Base-by-base conservation (phyloP, 2,329 filamentous ascomycete genomes). In the Aspergillus niger region DNA sequence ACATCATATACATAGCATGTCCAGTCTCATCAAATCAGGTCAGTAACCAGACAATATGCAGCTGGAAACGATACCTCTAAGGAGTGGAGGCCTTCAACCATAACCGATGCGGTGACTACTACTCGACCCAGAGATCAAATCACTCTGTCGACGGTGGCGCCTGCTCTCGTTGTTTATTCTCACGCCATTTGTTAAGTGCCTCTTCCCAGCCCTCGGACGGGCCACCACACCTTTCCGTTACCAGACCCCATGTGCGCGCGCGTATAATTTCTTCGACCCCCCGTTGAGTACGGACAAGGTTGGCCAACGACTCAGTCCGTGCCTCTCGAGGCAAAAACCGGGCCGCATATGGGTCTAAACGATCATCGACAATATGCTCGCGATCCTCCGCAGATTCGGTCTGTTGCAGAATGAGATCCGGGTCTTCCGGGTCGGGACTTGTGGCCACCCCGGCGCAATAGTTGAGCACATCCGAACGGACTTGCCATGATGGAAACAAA, bases 381-480 rank as follows among this genome's bases (percentile, higher is more conserved):
- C 88, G 83, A 64, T 90, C 87, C 68, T 82, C 86, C 60, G 87
- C 85, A 56, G 86, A 86, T 76, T 96, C 90, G 0, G 87, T 82
- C 69, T 92, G 84, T 57, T 91, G 82, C 17, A 90, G 70, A 0
- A 90, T 80, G 26, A 87, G 82, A 59, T 94, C 91, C 1, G 93
- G 93, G 68, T 97, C 93, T 61, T 94, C 85, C 0, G 92, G 92
- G 70, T 98, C 92, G 0, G 92, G 90, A 61, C 88, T 91, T 10
- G 91, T 92, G 3, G 94, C 94, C 0, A 99, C 92, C 38, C 89
- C 84, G 2, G 91, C 88, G 78, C 95, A 99, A 76, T 97, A 99
- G 67, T 88, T 90, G 57, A 98, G 80, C 1, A 97, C 89, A 71
- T 96, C 89, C 15, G 89, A 89, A 39, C 95, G 86, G 3, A 85